phyloP scores from a whole-genome alignment of 1,284 basidiomycete species.

The Cutaneotrichosporon dermatis region DNA sequence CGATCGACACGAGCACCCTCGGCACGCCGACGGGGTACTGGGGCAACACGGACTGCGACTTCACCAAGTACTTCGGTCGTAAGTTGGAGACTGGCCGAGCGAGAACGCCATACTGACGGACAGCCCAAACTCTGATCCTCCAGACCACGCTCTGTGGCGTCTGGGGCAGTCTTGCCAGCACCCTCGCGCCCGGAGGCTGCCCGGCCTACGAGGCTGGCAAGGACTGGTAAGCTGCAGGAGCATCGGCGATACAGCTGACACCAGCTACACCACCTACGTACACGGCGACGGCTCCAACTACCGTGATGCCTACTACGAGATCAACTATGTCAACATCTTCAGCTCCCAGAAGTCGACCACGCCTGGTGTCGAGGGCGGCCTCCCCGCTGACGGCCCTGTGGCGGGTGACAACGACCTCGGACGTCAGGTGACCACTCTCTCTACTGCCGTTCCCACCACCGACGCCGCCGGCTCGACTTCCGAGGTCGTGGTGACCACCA shows the following conservation, averaged over 20 bases:
- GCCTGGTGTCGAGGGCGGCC: not conserved
- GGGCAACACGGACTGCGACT: constrained; percentile 59
- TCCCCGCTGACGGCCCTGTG: constrained; percentile 11
- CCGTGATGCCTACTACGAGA: constrained; percentile 70
- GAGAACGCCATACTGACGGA: not conserved
- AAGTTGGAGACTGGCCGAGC: not conserved
- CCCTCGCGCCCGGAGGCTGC: constrained; percentile 61
- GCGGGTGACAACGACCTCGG: not conserved
- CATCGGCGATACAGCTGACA: not conserved
- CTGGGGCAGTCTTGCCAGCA: constrained; percentile 54
- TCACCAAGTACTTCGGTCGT: constrained; percentile 57
- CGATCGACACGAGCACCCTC: constrained; percentile 61
- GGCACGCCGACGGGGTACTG: constrained; percentile 67
- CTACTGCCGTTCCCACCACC: not conserved
- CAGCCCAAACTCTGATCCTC: constrained; percentile 63
- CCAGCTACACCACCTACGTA: constrained; percentile 65
- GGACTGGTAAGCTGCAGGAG: constrained; percentile 3
- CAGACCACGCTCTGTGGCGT: constrained; percentile 67
- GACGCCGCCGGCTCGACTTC: not conserved
- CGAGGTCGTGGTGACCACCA: not conserved
- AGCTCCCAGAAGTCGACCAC: not conserved
- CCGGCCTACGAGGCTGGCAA: constrained; percentile 30
- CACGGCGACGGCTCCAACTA: constrained; percentile 57
- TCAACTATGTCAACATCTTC: constrained; percentile 57
- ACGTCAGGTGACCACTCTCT: not conserved